Conservation (phyloP, 352 stramenopile species). For the Globisporangium nagaii region DNA sequence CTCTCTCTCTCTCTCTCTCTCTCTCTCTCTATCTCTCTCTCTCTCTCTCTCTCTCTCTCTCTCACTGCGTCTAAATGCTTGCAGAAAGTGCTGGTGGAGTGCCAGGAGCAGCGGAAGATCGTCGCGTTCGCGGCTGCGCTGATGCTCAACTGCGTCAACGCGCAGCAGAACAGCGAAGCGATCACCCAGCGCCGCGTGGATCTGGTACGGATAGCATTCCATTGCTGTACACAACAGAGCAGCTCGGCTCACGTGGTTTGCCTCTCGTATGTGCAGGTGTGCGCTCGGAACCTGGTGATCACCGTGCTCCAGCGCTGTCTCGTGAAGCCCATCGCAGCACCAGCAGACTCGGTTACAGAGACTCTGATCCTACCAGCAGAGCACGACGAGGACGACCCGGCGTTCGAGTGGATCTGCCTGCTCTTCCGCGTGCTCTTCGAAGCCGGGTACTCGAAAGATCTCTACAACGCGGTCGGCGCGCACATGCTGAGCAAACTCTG, state of each 20-base stretch:
- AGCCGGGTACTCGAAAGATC: conserved; percentile 31
- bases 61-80: too few species aligned
- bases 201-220: conserved; percentile 28
- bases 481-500: conserved; percentile 76
- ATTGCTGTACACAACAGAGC: too few species aligned
- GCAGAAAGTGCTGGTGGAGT: conserved; percentile 81
- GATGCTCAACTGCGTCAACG: conserved; percentile 66
- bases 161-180: conserved; percentile 14
- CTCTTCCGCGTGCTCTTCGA: conserved; percentile 62
- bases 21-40: not conserved
- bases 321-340: conserved; percentile 17
- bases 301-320: conserved; percentile 76
- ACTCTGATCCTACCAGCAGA: not conserved
- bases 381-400: conserved; percentile 46
- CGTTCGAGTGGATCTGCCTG: conserved; percentile 76
- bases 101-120: conserved; percentile 71
- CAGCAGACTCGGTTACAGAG: not conserved
- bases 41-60: not conserved
- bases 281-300: conserved; percentile 60
- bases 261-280: conserved; percentile 25
- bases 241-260: not conserved
- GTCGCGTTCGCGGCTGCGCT: conserved; percentile 60
- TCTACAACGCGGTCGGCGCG: conserved; percentile 70
- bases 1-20: not conserved
- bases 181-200: conserved; percentile 30